phyloP scores from a whole-genome alignment of 2,329 filamentous ascomycete genomes.

The Fusarium verrucosum region DNA sequence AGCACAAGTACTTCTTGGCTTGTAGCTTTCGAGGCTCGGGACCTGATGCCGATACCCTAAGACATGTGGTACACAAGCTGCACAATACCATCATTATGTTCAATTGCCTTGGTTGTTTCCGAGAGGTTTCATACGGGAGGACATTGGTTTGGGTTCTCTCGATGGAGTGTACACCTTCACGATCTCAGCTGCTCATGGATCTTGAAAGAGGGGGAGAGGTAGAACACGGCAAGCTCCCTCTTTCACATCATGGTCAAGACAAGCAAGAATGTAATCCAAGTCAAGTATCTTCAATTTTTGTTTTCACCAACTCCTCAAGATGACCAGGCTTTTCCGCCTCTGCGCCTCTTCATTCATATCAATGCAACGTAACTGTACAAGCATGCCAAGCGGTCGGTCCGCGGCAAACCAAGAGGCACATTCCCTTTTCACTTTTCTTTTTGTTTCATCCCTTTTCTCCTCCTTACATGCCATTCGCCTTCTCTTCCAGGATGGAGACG shows the following conservation, averaged over 20 bases:
- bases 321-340: background rate
- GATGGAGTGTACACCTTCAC: too few species aligned
- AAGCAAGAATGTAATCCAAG: background rate
- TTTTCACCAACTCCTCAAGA: background rate
- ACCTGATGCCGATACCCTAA: too few species aligned
- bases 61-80: background rate
- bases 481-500: slow-evolving; percentile 25
- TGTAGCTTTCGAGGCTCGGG: background rate
- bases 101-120: background rate
- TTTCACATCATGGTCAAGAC: too few species aligned
- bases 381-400: background rate
- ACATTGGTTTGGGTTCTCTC: too few species aligned
- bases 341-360: background rate
- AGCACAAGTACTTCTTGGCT: background rate
- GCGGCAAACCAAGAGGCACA: background rate
- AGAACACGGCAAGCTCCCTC: too few species aligned
- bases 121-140: too few species aligned
- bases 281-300: slow-evolving; percentile 5
- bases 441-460: background rate
- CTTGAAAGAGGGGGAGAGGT: too few species aligned
- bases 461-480: slow-evolving; percentile 25
- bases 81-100: background rate
- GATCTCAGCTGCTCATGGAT: too few species aligned
- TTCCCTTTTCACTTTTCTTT: background rate
- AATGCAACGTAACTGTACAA: slow-evolving; percentile 12